Evolutionary conservation across 1,139 yeast genomes (phyloP).

Genomic region (Blastobotrys illinoisensis): DNA sequence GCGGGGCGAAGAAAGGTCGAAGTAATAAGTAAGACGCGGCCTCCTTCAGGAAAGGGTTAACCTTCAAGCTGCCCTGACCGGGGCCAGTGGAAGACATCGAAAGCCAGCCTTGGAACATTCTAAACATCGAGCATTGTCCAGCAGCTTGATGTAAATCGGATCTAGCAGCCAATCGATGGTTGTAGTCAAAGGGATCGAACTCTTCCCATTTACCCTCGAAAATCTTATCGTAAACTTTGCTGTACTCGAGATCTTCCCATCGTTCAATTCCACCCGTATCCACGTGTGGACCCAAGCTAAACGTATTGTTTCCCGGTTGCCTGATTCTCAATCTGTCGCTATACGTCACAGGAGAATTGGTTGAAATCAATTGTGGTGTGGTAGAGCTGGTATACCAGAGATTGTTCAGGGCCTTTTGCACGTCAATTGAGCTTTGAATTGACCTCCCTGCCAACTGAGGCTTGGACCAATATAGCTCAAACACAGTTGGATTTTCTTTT

Average conservation of each 20-base stretch:
- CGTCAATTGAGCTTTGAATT: conserved; percentile 36
- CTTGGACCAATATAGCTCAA: conserved; percentile 41
- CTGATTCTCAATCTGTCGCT: conserved; percentile 53
- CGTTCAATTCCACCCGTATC: conserved; percentile 47
- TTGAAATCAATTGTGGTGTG: conserved; percentile 22
- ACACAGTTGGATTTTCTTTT: conserved; percentile 30
- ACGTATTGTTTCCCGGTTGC: conserved; percentile 37
- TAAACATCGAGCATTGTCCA: conserved; percentile 37
- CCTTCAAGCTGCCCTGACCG: conserved; percentile 42
- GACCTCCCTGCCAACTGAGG: conserved; percentile 41
- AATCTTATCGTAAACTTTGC: conserved; percentile 38
- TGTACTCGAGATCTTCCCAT: conserved; percentile 42
- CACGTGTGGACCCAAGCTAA: conserved; percentile 40
- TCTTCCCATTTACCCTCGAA: conserved; percentile 45
- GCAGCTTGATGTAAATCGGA: conserved; percentile 38
- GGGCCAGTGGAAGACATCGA: conserved; percentile 38
- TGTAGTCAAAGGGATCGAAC: conserved; percentile 42
- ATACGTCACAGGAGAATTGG: conserved; percentile 39
- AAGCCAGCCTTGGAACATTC: conserved; percentile 48
- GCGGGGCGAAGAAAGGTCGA: conserved; percentile 41
- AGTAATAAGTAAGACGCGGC: conserved; percentile 42
- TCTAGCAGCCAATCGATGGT: conserved; percentile 36
- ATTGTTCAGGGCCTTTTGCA: conserved; percentile 33
- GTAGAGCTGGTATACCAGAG: conserved; percentile 30
- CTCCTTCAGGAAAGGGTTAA: conserved; percentile 35